phyloP scores from a whole-genome alignment of 2,329 filamentous ascomycete species.

The Zymoseptoria passerinii region DNA sequence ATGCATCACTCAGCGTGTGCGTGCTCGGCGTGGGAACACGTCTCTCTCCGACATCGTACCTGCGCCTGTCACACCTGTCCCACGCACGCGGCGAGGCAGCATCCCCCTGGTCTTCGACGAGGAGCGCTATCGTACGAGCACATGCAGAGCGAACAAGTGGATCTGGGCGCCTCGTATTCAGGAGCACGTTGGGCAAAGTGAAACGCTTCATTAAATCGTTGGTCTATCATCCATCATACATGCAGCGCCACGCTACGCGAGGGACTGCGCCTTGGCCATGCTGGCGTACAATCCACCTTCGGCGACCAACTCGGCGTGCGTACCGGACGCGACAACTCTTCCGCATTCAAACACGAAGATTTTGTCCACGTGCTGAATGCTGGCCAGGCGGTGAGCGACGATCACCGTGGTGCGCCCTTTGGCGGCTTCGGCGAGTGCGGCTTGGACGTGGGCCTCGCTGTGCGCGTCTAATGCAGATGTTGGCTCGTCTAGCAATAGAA shows the following conservation, averaged over 20 bases:
- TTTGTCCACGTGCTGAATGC: constrained; percentile 69
- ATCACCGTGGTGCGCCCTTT: constrained; percentile 56
- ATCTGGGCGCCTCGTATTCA: not conserved
- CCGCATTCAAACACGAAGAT: constrained; percentile 70
- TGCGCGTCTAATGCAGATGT: constrained; percentile 41
- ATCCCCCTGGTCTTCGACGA: not conserved
- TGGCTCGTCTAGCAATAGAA: constrained; percentile 41
- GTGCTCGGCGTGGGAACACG: not conserved
- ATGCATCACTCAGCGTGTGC: not conserved
- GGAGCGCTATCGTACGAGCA: not conserved
- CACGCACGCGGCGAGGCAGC: not conserved
- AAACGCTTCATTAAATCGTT: not conserved
- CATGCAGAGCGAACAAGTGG: not conserved
- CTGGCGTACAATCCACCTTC: constrained; percentile 36
- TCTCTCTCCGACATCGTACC: not conserved
- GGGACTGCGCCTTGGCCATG: constrained; percentile 31
- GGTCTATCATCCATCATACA: not conserved
- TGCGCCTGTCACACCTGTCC: not conserved
- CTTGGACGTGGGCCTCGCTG: constrained; percentile 37
- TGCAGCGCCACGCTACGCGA: constrained; percentile 16
- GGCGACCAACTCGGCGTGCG: constrained; percentile 50
- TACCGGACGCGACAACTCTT: constrained; percentile 53
- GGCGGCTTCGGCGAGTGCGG: constrained; percentile 34
- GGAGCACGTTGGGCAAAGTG: not conserved
- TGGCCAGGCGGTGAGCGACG: constrained; percentile 69